These are phyloP conservation scores for Trichoderma semiorbis DNA, from an alignment of 2,329 filamentous ascomycete species.

Conservation along the genomic window DNA sequence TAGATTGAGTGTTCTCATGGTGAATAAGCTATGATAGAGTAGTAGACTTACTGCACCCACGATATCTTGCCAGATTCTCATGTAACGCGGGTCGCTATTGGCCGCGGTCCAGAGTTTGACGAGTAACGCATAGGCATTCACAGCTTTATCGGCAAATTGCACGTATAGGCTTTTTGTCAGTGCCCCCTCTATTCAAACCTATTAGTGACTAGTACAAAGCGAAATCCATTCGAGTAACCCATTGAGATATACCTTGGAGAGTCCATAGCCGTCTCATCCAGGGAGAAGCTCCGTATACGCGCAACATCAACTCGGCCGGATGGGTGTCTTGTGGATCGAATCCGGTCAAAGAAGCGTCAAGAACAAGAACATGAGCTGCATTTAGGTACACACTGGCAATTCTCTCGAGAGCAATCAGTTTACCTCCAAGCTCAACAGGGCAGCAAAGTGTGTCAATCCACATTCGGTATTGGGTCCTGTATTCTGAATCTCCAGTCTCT, in stretches of 20 bases:
- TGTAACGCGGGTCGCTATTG: conserved; percentile 17
- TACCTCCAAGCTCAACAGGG: conserved; percentile 26
- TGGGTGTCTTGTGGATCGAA: conserved; percentile 20
- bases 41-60: conserved; percentile 19
- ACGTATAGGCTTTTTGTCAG: conserved; percentile 32
- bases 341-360: conserved; percentile 32
- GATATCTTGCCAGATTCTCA: conserved; percentile 25
- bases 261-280: conserved; percentile 42
- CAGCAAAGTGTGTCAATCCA: conserved; percentile 38
- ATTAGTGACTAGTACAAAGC: background rate
- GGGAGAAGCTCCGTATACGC: conserved; percentile 31
- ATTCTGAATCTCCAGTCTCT: background rate
- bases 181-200: conserved; percentile 29
- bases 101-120: conserved; percentile 18
- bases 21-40: background rate
- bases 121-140: conserved; percentile 19
- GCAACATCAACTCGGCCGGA: conserved; percentile 28
- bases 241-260: conserved; percentile 28
- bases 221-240: no score
- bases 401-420: conserved; percentile 30
- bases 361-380: conserved; percentile 31
- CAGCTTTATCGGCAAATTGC: conserved; percentile 32
- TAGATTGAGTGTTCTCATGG: background rate
- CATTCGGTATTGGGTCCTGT: conserved; percentile 22
- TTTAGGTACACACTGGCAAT: conserved; percentile 35